Conservation (phyloP, 2,329 filamentous ascomycete genomes). For the Trichoderma atroviride region DNA sequence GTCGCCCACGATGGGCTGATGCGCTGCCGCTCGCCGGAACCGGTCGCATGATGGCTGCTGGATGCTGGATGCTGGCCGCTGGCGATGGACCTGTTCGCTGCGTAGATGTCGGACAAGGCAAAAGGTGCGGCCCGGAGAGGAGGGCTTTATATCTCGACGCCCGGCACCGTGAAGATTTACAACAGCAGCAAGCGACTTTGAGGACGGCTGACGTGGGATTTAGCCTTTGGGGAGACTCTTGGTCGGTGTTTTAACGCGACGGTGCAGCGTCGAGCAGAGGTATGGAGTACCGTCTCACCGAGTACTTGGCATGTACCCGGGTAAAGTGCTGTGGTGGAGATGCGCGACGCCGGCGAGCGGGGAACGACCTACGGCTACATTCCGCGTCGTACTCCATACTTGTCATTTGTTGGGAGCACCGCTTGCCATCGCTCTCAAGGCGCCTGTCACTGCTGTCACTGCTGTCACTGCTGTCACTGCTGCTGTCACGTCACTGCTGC, state of each 20-base stretch:
- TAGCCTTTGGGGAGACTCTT: slow-evolving; percentile 13
- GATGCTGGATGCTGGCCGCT: neutral
- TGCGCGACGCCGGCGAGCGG: slow-evolving; percentile 4
- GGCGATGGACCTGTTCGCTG: neutral
- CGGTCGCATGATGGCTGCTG: slow-evolving; percentile 29
- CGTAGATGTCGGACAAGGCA: neutral
- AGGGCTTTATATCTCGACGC: neutral
- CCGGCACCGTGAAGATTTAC: neutral
- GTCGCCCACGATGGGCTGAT: slow-evolving; percentile 20
- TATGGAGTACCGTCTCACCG: slow-evolving; percentile 20
- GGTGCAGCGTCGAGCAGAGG: neutral
- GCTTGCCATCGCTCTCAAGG: neutral
- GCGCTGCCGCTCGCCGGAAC: slow-evolving; percentile 27
- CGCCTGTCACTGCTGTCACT: neutral
- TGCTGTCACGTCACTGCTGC: neutral
- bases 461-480: neutral
- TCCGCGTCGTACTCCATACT: slow-evolving; percentile 4
- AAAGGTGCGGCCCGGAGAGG: neutral
- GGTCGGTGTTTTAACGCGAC: slow-evolving; percentile 16
- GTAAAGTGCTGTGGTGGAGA: slow-evolving; percentile 4
- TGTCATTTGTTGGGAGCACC: neutral
- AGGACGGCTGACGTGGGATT: slow-evolving; percentile 21
- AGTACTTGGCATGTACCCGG: slow-evolving; percentile 10
- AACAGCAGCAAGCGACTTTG: slow-evolving; percentile 3
- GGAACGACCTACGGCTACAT: slow-evolving; percentile 17